These are phyloP conservation scores for Termitomyces sp. DNA, from an alignment of 768 basidiomycete genomes.

Conservation along the genomic window DNA sequence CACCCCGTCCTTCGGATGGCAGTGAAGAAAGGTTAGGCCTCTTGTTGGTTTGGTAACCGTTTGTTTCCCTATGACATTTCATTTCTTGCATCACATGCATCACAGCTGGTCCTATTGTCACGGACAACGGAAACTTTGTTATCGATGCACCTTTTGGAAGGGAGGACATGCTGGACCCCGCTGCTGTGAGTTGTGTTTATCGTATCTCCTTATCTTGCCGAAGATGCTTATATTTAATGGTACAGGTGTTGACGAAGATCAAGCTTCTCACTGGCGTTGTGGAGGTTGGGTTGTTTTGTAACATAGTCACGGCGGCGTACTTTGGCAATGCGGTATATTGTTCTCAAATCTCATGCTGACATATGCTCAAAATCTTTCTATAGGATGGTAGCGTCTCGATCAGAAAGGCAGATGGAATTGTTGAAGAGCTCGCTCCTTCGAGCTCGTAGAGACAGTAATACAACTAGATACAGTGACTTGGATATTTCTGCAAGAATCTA, in stretches of 20 bases:
- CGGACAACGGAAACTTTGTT: slow-evolving; percentile 96
- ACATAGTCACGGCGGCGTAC: slow-evolving; percentile 93
- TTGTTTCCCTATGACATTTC: not conserved
- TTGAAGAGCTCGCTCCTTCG: slow-evolving; percentile 29
- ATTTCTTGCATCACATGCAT: not conserved
- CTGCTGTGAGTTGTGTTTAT: slow-evolving; percentile 37
- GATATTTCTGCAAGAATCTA: not conserved
- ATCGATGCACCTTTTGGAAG: slow-evolving; percentile 91
- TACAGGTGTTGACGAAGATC: slow-evolving; percentile 71
- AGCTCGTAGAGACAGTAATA: not conserved
- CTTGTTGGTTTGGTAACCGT: not conserved
- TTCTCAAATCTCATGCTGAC: not conserved
- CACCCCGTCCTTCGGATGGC: slow-evolving; percentile 90
- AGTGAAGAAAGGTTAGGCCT: slow-evolving; percentile 56
- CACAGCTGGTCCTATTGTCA: slow-evolving; percentile 89
- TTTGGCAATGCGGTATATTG: slow-evolving; percentile 77
- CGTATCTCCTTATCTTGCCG: not conserved
- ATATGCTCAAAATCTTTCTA: not conserved
- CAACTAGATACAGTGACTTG: too few relatives aligned
- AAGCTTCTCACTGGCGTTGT: slow-evolving; percentile 97
- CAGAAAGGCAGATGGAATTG: slow-evolving; percentile 48
- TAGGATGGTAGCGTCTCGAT: slow-evolving; percentile 73
- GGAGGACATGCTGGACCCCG: slow-evolving; percentile 65
- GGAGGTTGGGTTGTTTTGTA: slow-evolving; percentile 97
- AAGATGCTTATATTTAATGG: not conserved